Evolutionary conservation across 2,329 filamentous ascomycete genomes (phyloP).

Genomic region (Tolypocladium inflatum): DNA sequence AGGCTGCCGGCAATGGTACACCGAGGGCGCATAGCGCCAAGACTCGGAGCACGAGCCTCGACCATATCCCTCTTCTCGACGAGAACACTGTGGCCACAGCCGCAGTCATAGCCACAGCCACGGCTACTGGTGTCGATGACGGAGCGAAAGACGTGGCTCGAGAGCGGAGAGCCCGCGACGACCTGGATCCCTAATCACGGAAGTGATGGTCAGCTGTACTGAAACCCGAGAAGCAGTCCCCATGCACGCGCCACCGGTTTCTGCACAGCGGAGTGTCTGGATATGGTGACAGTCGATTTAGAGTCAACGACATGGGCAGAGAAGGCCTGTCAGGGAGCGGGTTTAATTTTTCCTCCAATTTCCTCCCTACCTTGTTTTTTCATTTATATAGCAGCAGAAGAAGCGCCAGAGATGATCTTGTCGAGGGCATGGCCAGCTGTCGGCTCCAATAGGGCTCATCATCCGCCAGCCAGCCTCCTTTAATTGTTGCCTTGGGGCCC

Average conservation of each 20-base stretch:
- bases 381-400: neutral
- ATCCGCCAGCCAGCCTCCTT: neutral
- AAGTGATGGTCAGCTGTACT: neutral
- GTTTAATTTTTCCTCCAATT: neutral
- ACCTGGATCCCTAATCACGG: neutral
- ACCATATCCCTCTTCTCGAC: conserved; percentile 49
- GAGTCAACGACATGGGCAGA: neutral
- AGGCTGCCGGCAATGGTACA: conserved; percentile 1
- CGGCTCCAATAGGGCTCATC: neutral
- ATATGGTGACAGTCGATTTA: neutral
- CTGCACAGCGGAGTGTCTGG: too few relatives aligned
- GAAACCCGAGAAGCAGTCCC: too few relatives aligned
- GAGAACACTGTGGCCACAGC: conserved; percentile 24
- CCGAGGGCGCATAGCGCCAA: conserved; percentile 10
- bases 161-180: conserved; percentile 32
- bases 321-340: neutral
- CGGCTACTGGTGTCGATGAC: conserved; percentile 32
- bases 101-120: conserved; percentile 6
- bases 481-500: neutral
- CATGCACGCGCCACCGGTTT: neutral
- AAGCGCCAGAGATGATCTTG: neutral
- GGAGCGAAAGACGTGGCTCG: conserved; percentile 35
- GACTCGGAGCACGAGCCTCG: conserved; percentile 27
- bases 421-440: neutral
- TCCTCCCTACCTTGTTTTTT: neutral